Conservation (phyloP, 2,329 filamentous ascomycete genomes). For the Dothideomycetes sp. region DNA sequence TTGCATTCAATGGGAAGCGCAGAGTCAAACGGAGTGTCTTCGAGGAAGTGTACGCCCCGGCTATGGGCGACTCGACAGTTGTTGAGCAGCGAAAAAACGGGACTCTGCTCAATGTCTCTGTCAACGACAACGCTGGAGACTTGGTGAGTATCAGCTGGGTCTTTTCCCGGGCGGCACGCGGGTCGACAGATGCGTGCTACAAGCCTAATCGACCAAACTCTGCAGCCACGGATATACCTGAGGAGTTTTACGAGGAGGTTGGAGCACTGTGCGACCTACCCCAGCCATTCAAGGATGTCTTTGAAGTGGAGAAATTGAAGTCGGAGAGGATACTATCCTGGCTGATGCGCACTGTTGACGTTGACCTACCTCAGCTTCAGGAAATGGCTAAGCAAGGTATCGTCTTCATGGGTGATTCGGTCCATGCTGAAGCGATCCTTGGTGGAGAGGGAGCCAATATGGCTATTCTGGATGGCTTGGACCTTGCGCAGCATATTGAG, state of each 20-base stretch:
- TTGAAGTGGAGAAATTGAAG: slow-evolving; percentile 20
- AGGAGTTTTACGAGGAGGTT: slow-evolving; percentile 25
- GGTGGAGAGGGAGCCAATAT: slow-evolving; percentile 29
- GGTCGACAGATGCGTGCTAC: slow-evolving; percentile 21
- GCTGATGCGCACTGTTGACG: slow-evolving; percentile 27
- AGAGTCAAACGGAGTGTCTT: slow-evolving; percentile 12
- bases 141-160: slow-evolving; percentile 26
- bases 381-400: slow-evolving; percentile 16
- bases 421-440: slow-evolving; percentile 28
- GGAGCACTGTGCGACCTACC: slow-evolving; percentile 15
- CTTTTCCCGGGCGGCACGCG: slow-evolving; percentile 24
- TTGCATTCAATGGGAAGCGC: slow-evolving; percentile 24
- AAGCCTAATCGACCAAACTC: slow-evolving; percentile 21
- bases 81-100: slow-evolving; percentile 15
- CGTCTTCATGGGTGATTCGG: slow-evolving; percentile 28
- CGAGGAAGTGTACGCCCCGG: slow-evolving; percentile 9
- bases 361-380: slow-evolving; percentile 12
- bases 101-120: slow-evolving; percentile 20
- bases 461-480: slow-evolving; percentile 27
- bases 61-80: slow-evolving; percentile 13
- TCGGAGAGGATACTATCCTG: slow-evolving; percentile 27
- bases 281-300: slow-evolving; percentile 22
- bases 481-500: slow-evolving; percentile 20
- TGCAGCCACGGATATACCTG: slow-evolving; percentile 23
- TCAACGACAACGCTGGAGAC: slow-evolving; percentile 16